Evolutionary conservation across 2,329 filamentous ascomycete genomes (phyloP), one percentile per base, ranked within the genome.

Genomic region (Aspergillus phoenicis): DNA sequence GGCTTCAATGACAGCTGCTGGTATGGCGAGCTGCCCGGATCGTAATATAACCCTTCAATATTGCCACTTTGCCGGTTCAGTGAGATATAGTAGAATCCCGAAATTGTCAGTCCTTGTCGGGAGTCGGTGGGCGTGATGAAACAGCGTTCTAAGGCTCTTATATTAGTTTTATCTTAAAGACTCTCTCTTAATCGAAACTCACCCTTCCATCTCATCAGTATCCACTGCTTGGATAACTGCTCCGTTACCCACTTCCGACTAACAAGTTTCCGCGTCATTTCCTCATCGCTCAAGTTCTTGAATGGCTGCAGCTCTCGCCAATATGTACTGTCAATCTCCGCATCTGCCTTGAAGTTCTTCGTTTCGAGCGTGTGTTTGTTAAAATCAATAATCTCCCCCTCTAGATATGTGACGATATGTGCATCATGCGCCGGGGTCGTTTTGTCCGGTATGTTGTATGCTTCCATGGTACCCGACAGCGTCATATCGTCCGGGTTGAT

Each of bases 301-400:
- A 83, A 82, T 4, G 81, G 81, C 24, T 80, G 78, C 33, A 83
- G 59, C 64, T 81, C 74, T 30, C 78, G 75, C 81, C 81, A 83
- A 64, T 83, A 82, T 22, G 75, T 78, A 60, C 77, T 77, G 63
- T 83, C 81, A 24, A 79, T 76, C 17, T 81, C 78, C 3, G 76
- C 71, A 61, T 79, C 77, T 39, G 80, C 78, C 56, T 80, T 77
- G 65, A 81, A 81, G 62, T 75, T 78, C 64, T 80, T 80, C 10
- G 80, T 83, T 62, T 81, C 78, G 11, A 83, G 68, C 0, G 78
- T 80, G 62, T 82, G 77, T 2, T 69, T 76, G 64, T 80, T 79
- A 65, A 90, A 86, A 70, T 90, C 87, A 62, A 90, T 84, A 62
- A 90, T 88, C 70, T 90, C 87, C 58, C 87, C 87, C 77, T 89